Conservation (phyloP, 257 asterid species). For the Craterostigma plantagineum region DNA sequence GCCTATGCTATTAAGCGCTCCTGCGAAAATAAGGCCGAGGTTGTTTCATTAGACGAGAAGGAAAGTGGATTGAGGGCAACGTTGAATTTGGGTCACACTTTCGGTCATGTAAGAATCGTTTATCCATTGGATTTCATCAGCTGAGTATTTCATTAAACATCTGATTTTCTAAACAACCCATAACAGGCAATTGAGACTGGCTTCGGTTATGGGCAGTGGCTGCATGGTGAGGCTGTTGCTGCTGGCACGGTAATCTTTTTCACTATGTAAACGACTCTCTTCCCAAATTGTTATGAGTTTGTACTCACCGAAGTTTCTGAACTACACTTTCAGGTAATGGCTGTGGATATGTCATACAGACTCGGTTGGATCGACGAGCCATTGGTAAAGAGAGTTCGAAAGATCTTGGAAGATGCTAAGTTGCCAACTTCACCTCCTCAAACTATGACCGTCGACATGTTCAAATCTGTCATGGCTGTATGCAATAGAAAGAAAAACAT, state of each 20-base stretch:
- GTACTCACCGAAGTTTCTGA: conserved; percentile 1
- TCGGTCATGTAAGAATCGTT: conserved; percentile 69
- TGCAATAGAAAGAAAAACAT: conserved; percentile 9
- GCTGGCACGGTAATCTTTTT: conserved; percentile 65
- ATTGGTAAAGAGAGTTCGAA: conserved; percentile 52
- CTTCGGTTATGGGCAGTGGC: conserved; percentile 86
- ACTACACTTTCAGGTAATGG: conserved; percentile 58
- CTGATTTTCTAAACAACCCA: no score
- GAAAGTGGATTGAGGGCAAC: conserved; percentile 95
- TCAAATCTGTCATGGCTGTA: conserved; percentile 94
- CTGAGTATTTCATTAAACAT: no score
- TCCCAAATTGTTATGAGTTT: no score
- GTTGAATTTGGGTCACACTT: conserved; percentile 94
- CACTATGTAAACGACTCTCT: not conserved
- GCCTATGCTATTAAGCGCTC: conserved; percentile 94
- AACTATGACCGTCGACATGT: conserved; percentile 67
- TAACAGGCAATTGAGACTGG: conserved; percentile 98
- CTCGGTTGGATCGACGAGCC: conserved; percentile 94
- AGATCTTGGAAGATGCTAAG: conserved; percentile 51
- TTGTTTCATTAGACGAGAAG: conserved; percentile 90
- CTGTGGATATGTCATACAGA: conserved; percentile 83
- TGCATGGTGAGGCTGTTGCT: conserved; percentile 98
- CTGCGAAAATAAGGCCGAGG: conserved; percentile 98
- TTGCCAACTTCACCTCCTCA: conserved; percentile 83
- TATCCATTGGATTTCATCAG: conserved; percentile 8